Evolutionary conservation across 352 stramenopile species (phyloP), one percentile per base, ranked within the genome.

Genomic region (Phytophthora cryptogea): DNA sequence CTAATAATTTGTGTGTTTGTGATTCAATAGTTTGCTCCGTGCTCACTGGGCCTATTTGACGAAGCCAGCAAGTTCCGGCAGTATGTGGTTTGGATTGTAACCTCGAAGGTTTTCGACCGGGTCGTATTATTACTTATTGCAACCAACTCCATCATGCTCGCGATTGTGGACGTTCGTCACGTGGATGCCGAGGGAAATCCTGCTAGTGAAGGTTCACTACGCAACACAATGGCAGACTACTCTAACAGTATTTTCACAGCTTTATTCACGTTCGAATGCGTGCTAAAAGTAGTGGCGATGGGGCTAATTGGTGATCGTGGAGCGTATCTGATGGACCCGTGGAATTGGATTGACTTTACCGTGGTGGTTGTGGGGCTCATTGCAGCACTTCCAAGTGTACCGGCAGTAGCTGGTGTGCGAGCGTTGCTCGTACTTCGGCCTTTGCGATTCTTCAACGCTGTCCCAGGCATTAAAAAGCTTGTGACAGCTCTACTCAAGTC

Each of bases 331-430:
- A 82, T 80, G 60, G 78, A 97, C 52, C 68, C 78, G 26, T 97
- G 89, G 88, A 97, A 97, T 61, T 85, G 87, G 59, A 80, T 97
- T 33, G 90, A 97, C 62, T 96, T 96, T 58, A 68, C 94, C 17
- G 83, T 97, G 33, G 89, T 97, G 1, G 72, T 80, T 37, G 74
- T 88, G 23, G 87, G 83, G 2, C 70, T 89, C 17, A 31, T 86
- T 9, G 69, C 72, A 8, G 59, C 66, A 9, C 54, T 84, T 4
- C 75, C 78, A 4, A 77, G 72, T n/a, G 72, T 82, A 43, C 67
- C 69, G 0, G 76, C 66, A 39, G 71, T 75, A 35, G 78, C 68
- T 5, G 70, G 60, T 4, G 49, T 86, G 10, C 63, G 68, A 7
- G 70, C 77, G 2, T 61, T 80, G 8, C 63, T 77, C 13, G 65